Evolutionary conservation across 805 yeast species (phyloP).

Genomic region (Kuraishia ogatae): DNA sequence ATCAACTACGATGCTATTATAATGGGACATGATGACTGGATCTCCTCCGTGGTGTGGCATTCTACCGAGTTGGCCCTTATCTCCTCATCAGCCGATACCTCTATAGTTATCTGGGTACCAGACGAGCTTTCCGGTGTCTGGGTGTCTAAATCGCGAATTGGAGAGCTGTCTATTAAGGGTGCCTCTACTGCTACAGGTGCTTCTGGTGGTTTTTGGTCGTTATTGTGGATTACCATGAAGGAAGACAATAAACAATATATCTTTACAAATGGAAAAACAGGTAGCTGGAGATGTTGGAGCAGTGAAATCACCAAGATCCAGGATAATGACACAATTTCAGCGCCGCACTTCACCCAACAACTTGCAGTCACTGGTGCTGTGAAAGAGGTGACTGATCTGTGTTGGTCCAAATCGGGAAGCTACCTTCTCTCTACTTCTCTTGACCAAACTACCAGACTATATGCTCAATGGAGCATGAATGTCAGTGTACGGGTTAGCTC

Average conservation of each 20-base stretch:
- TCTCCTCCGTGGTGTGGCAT: conserved; percentile 79
- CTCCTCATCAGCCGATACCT: conserved; percentile 89
- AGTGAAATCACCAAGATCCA: conserved; percentile 5
- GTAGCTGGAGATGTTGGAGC: conserved; percentile 79
- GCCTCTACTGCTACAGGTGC: conserved; percentile 98
- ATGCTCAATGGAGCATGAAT: conserved; percentile 48
- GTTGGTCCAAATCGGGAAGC: conserved; percentile 64
- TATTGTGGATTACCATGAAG: conserved; percentile 53
- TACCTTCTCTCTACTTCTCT: conserved; percentile 71
- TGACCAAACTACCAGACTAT: conserved; percentile 89
- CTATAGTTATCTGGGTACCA: conserved; percentile 90
- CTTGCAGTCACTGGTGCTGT: conserved; percentile 72
- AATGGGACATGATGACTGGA: conserved; percentile 99
- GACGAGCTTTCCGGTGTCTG: conserved; percentile 83
- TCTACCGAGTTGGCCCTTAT: conserved; percentile 51
- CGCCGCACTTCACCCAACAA: conserved; percentile 19
- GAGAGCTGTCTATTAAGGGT: conserved; percentile 92
- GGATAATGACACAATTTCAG: conserved; percentile 28
- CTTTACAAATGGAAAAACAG: conserved; percentile 83
- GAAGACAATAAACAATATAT: conserved; percentile 36
- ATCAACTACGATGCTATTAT: conserved; percentile 85
- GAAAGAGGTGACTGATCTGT: conserved; percentile 64
- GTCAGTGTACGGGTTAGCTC: conserved; percentile 13
- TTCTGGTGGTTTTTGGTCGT: conserved; percentile 55
- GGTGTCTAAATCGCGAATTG: conserved; percentile 74